These are phyloP conservation scores for Gastrodia elata DNA, from an alignment of 106 monocot species.

Conservation along the genomic window DNA sequence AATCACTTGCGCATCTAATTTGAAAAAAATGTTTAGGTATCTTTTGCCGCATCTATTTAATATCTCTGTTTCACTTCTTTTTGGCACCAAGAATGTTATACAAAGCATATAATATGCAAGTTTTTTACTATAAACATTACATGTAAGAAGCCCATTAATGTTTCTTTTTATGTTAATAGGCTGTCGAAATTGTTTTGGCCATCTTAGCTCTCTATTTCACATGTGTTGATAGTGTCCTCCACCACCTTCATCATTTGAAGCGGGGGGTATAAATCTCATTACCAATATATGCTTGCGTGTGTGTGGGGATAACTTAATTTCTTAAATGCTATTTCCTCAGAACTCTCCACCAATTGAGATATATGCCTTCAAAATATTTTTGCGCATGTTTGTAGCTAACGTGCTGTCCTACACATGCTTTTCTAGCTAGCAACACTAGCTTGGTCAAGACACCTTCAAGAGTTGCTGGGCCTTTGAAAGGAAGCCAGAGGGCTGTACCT, in stretches of 20 bases:
- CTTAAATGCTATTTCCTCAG: not conserved
- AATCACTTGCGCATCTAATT: too few relatives aligned
- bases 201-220: not conserved
- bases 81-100: too few relatives aligned
- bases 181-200: not conserved
- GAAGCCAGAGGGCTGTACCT: conserved; percentile 31
- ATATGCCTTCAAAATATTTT: conserved; percentile 2
- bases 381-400: not conserved
- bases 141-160: not conserved
- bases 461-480: conserved; percentile 28
- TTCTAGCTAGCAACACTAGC: conserved; percentile 5
- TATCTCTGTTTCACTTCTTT: too few relatives aligned
- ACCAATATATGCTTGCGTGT: too few relatives aligned
- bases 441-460: conserved; percentile 17
- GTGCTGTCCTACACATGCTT: not conserved
- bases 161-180: not conserved
- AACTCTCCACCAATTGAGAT: not conserved
- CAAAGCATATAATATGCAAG: too few relatives aligned
- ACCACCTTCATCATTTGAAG: not conserved
- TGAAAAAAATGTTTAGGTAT: too few relatives aligned
- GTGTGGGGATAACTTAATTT: not conserved
- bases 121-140: too few relatives aligned
- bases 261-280: not conserved
- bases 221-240: not conserved
- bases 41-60: too few relatives aligned